Evolutionary conservation across 768 basidiomycete species (phyloP).

Genomic region (Boletus rubropictus): DNA sequence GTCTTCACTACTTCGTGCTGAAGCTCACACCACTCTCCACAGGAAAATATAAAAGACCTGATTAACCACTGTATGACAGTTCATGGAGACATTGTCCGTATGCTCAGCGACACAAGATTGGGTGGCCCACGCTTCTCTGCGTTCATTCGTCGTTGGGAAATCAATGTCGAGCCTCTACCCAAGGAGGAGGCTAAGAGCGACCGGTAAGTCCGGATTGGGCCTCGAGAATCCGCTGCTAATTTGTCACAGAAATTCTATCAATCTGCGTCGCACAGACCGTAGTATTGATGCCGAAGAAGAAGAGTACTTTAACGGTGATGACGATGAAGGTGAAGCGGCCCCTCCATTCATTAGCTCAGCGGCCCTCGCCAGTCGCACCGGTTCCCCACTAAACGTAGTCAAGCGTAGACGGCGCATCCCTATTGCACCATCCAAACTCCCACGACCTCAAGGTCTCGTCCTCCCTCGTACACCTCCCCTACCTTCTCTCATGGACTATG

Average conservation of each 20-base stretch:
- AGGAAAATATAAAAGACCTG: constrained; percentile 87
- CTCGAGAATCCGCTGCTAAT: constrained; percentile 6
- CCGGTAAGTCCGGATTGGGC: constrained; percentile 37
- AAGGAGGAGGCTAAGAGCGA: constrained; percentile 44
- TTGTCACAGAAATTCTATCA: constrained; percentile 34
- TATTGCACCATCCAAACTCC: constrained; percentile 41
- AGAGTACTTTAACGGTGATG: constrained; percentile 87
- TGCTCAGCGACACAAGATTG: constrained; percentile 54
- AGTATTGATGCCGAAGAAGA: constrained; percentile 77
- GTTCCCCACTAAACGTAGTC: constrained; percentile 34
- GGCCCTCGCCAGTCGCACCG: constrained; percentile 22
- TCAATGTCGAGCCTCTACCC: constrained; percentile 80
- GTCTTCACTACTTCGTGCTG: not conserved
- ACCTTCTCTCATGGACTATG: constrained; percentile 68
- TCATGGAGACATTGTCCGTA: constrained; percentile 60
- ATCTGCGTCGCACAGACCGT: constrained; percentile 40
- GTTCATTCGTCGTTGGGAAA: constrained; percentile 82
- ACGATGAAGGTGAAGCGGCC: constrained; percentile 60
- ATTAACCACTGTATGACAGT: constrained; percentile 80
- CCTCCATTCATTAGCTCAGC: constrained; percentile 29
- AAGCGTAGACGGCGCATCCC: constrained; percentile 57
- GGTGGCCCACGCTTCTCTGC: constrained; percentile 63
- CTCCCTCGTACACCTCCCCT: constrained; percentile 49
- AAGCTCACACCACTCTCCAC: constrained; percentile 6
- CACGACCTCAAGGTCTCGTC: constrained; percentile 37